Base-by-base conservation (phyloP, 2,329 filamentous ascomycete genomes). In the Proliferodiscus dingleyae region DNA sequence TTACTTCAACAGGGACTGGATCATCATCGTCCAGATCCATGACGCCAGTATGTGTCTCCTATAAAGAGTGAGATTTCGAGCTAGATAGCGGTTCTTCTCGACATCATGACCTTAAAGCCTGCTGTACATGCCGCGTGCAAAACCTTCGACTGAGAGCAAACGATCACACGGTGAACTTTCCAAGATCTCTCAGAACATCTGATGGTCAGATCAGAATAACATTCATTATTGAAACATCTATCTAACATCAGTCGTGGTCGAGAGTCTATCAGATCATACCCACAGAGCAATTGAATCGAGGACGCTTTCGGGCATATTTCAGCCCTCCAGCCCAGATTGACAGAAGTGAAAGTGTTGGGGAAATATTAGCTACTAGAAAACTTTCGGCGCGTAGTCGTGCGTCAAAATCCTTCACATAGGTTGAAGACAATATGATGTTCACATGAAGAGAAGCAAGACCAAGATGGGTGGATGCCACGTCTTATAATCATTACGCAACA, bases 81-180 rank as follows among this genome's bases (percentile, higher is more conserved):
- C 16, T 33, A 32, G 22, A 24, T 21, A 28, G 21, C 21, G 13
- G 36, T 45, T 29, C 24, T 45, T 51, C 28, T 45, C 7, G 24
- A 34, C 16, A 47, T 37, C 21, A 37, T 38, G 11, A 51, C 48
- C 34, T 47, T 47, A 23, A 50, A 50, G 19, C 40, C 43, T 41
- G 37, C 18, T 44, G 45, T 49, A 22, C 41, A 47, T 37, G 40
- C 45, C 37, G 42, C 45, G 46, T 51, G 42, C 21, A 51, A 46
- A 41, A 40, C 38, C 15, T 24, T 49, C 34, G 43, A 49, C 43
- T 49, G 43, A 39, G 46, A 43, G 38, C 48, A 49, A 45, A 53
- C 48, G 23, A 51, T 28, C 11, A 47, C 45, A 15, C 48, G 48
- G 19, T 51, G 50, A 44, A 53, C 45, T 41, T 53, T 50, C 45